Evolutionary conservation across 371 early-diverging fungal species (phyloP).

Genomic region (Rhizopus microsporus): DNA sequence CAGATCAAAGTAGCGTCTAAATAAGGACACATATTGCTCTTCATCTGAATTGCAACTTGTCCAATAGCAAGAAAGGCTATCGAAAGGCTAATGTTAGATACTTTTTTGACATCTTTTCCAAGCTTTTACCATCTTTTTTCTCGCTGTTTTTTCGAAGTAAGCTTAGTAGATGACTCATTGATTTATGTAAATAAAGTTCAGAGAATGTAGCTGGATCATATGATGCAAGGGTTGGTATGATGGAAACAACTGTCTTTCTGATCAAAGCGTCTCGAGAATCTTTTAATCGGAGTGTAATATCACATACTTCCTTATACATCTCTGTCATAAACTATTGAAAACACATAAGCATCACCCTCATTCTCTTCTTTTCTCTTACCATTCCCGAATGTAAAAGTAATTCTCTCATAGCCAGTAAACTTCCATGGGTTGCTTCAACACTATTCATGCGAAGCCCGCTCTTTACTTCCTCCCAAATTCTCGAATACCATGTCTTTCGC

Average conservation of each 20-base stretch:
- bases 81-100: not conserved
- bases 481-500: constrained; percentile 73
- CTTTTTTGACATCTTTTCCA: not conserved
- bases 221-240: constrained; percentile 83
- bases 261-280: constrained; percentile 85
- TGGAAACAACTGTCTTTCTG: constrained; percentile 79
- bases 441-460: constrained; percentile 72
- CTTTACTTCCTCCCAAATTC: constrained; percentile 85
- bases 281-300: constrained; percentile 74
- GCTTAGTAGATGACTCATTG: constrained; percentile 76
- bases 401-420: constrained; percentile 81
- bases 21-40: constrained; percentile 80
- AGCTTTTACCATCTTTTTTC: constrained; percentile 57
- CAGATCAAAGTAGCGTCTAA: constrained; percentile 72
- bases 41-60: constrained; percentile 81
- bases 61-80: constrained; percentile 87
- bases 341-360: not conserved
- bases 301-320: constrained; percentile 77
- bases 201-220: constrained; percentile 84
- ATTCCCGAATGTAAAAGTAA: constrained; percentile 82
- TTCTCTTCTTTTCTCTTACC: constrained; percentile 39
- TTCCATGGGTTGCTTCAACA: constrained; percentile 89
- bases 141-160: constrained; percentile 83
- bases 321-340: constrained; percentile 77
- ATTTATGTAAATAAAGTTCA: constrained; percentile 67